phyloP scores from a whole-genome alignment of 2,329 filamentous ascomycete genomes.

The Alternaria sp. region DNA sequence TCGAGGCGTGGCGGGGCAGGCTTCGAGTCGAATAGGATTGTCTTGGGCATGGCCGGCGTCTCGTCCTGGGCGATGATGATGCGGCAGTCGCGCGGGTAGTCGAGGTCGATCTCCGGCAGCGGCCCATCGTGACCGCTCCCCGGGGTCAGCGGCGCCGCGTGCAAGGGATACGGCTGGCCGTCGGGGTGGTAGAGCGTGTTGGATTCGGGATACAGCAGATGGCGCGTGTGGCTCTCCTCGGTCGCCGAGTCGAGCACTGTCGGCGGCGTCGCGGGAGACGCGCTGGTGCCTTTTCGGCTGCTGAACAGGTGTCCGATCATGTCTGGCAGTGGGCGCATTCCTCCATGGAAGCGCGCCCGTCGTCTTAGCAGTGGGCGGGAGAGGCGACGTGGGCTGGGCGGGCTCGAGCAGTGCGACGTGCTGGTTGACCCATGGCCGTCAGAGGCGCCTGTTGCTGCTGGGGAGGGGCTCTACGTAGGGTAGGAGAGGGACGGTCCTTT shows the following conservation, averaged over 20 bases:
- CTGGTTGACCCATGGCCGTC: conserved; percentile 44
- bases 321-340: conserved; percentile 33
- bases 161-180: conserved; percentile 49
- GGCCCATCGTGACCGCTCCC: conserved; percentile 49
- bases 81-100: conserved; percentile 53
- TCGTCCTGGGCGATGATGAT: conserved; percentile 57
- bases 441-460: conserved; percentile 4
- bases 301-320: conserved; percentile 55
- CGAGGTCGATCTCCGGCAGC: conserved; percentile 53
- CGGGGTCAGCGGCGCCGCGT: conserved; percentile 38
- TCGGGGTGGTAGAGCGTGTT: conserved; percentile 48
- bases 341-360: conserved; percentile 22
- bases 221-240: conserved; percentile 53
- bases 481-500: background rate
- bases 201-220: conserved; percentile 54
- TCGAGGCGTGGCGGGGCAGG: conserved; percentile 45
- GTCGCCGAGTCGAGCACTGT: conserved; percentile 50
- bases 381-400: conserved; percentile 29
- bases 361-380: conserved; percentile 28
- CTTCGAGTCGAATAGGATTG: conserved; percentile 56
- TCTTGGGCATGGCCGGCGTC: conserved; percentile 45
- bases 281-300: conserved; percentile 43
- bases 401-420: conserved; percentile 32
- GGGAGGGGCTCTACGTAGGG: background rate
- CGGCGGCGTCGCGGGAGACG: conserved; percentile 37